Evolutionary conservation across 371 early-diverging fungal genomes (phyloP).

Genomic region (Mortierella sp.): DNA sequence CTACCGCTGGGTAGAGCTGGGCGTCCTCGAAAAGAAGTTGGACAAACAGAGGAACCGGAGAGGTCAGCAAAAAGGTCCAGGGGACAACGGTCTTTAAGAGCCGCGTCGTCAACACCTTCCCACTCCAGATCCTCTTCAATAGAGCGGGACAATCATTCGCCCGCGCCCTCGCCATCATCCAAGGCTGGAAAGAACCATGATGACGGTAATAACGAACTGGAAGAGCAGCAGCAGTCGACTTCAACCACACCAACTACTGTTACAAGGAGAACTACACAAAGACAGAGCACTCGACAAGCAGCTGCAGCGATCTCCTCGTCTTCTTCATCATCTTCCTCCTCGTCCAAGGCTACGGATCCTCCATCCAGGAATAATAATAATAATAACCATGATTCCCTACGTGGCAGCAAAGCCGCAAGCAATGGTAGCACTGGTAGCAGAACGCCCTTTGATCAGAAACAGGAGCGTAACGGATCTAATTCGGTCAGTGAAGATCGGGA

Average conservation of each 20-base stretch:
- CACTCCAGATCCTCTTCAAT: conserved; percentile 4
- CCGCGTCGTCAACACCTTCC: conserved; percentile 9
- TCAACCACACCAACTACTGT: background rate
- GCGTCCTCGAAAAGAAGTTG: conserved; percentile 23
- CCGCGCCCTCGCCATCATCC: background rate
- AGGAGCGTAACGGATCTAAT: conserved; percentile 3
- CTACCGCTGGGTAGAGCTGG: conserved; percentile 20
- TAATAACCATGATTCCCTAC: no score
- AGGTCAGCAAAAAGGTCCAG: conserved; percentile 14
- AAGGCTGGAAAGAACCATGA: conserved; percentile 7
- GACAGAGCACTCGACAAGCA: conserved; percentile 14
- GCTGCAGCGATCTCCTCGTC: no score
- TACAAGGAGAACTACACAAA: background rate
- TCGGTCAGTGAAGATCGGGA: conserved; percentile 21
- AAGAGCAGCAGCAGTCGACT: background rate
- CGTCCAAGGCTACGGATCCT: background rate
- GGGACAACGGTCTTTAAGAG: no score
- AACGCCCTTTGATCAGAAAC: background rate
- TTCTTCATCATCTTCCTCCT: no score
- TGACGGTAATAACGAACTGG: conserved; percentile 9
- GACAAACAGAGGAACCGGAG: conserved; percentile 10
- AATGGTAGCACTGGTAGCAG: conserved; percentile 12
- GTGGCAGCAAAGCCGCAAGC: conserved; percentile 5
- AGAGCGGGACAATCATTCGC: conserved; percentile 5
- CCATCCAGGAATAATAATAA: background rate